phyloP scores from a whole-genome alignment of 208 protist species.

The Crithidia bombi region DNA sequence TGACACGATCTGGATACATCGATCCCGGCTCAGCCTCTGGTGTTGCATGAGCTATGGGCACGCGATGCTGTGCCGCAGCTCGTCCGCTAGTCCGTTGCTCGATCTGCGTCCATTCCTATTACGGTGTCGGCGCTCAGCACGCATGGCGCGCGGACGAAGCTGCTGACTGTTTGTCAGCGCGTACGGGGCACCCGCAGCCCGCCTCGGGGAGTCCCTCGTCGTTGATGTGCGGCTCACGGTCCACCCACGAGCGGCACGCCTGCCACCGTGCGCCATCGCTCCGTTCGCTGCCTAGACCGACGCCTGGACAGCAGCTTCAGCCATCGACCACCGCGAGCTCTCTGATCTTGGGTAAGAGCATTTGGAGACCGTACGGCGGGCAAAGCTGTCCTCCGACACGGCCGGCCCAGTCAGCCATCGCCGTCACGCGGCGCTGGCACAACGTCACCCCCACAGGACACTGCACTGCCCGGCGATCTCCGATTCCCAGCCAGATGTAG shows the following conservation, averaged over 20 bases:
- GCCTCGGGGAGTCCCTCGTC: no score
- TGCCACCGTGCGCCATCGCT: constrained; percentile 15
- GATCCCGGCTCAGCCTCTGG: constrained; percentile 16
- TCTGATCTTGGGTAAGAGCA: not conserved
- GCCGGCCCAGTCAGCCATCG: not conserved
- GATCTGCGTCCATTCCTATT: constrained; percentile 10
- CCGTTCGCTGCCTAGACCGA: not conserved
- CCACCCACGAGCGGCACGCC: constrained; percentile 17
- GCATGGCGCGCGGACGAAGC: constrained; percentile 9
- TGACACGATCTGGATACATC: constrained; percentile 5
- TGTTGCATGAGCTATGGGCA: constrained; percentile 14
- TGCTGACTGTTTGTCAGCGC: constrained; percentile 20
- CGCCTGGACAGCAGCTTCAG: constrained; percentile 12
- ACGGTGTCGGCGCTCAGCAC: constrained; percentile 5
- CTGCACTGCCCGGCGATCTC: constrained; percentile 17
- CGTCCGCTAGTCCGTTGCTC: constrained; percentile 27
- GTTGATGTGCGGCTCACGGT: not conserved
- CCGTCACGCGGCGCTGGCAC: not conserved
- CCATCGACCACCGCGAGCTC: constrained; percentile 10
- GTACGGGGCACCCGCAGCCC: not conserved
- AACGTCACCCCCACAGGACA: constrained; percentile 13
- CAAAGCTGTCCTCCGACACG: not conserved
- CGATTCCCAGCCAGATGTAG: constrained; percentile 12
- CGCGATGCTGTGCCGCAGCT: constrained; percentile 29
- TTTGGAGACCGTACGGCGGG: constrained; percentile 1